phyloP scores from a whole-genome alignment of 345 rosid genomes.

The Heritiera fomes region DNA sequence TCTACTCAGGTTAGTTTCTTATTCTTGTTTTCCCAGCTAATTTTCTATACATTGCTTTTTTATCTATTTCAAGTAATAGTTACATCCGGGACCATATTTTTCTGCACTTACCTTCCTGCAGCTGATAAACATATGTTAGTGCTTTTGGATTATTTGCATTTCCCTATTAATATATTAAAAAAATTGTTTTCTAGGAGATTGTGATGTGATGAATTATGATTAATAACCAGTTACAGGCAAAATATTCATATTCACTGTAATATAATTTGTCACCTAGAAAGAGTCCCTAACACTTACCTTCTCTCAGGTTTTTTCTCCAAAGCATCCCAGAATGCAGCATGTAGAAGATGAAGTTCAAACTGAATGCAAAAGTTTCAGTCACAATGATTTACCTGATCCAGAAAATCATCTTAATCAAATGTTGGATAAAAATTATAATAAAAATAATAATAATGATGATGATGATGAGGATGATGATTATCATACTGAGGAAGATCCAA shows the following conservation, averaged over 20 bases:
- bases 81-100: background rate
- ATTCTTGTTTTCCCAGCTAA: background rate
- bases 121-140: background rate
- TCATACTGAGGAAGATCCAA: conserved; percentile 52
- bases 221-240: background rate
- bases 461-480: conserved; percentile 22
- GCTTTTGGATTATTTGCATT: conserved; percentile 1
- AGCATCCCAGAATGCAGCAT: conserved; percentile 38
- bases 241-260: background rate
- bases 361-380: conserved; percentile 33
- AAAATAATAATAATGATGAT: too few relatives aligned
- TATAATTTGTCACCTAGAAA: background rate
- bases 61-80: background rate
- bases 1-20: conserved; percentile 47
- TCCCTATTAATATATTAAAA: background rate
- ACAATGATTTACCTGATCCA: conserved; percentile 23
- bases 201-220: background rate
- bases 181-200: background rate
- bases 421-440: conserved; percentile 22
- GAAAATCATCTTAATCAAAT: conserved; percentile 34
- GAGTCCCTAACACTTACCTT: conserved; percentile 7
- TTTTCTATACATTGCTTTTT: background rate
- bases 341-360: conserved; percentile 47
- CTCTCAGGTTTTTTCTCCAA: conserved; percentile 13
- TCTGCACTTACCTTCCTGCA: background rate